Evolutionary conservation across 2,329 filamentous ascomycete species (phyloP).

Genomic region (Fusarium fujikuroi): DNA sequence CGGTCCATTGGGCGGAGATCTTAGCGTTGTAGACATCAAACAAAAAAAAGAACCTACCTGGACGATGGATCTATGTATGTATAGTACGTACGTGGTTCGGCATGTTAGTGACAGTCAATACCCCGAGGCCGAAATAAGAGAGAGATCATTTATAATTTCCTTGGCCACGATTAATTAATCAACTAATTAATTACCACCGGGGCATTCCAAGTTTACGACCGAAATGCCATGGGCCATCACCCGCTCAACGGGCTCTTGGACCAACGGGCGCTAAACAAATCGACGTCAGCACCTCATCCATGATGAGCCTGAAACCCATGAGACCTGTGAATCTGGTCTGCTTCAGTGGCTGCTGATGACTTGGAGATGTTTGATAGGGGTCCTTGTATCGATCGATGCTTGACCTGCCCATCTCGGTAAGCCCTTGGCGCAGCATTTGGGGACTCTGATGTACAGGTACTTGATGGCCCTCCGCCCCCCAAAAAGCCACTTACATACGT

Average conservation of each 20-base stretch:
- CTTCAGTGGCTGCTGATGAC: slow-evolving; percentile 1
- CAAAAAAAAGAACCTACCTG: not conserved
- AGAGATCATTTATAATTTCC: slow-evolving; percentile 1
- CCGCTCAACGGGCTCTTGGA: slow-evolving; percentile 29
- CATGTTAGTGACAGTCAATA: slow-evolving; percentile 10
- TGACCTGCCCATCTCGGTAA: slow-evolving; percentile 37
- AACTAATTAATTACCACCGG: not conserved
- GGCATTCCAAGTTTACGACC: slow-evolving; percentile 15
- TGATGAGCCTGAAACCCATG: slow-evolving; percentile 4
- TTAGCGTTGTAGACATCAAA: slow-evolving; percentile 18
- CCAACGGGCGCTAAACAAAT: slow-evolving; percentile 11
- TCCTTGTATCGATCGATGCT: slow-evolving; percentile 13
- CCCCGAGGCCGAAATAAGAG: not conserved
- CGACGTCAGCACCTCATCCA: slow-evolving; percentile 18
- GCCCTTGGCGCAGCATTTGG: slow-evolving; percentile 2
- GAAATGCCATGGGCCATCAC: slow-evolving; percentile 21
- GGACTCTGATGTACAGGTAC: slow-evolving; percentile 19
- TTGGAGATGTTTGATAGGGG: slow-evolving; percentile 16
- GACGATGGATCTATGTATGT: not conserved
- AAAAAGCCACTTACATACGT: slow-evolving; percentile 32
- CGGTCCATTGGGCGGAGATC: slow-evolving; percentile 22
- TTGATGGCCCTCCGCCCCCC: slow-evolving; percentile 15
- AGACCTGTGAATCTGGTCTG: not conserved
- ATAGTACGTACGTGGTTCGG: not conserved
- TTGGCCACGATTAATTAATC: not conserved